phyloP scores from a whole-genome alignment of 2,329 filamentous ascomycete species.

The Thermoascus crustaceus region DNA sequence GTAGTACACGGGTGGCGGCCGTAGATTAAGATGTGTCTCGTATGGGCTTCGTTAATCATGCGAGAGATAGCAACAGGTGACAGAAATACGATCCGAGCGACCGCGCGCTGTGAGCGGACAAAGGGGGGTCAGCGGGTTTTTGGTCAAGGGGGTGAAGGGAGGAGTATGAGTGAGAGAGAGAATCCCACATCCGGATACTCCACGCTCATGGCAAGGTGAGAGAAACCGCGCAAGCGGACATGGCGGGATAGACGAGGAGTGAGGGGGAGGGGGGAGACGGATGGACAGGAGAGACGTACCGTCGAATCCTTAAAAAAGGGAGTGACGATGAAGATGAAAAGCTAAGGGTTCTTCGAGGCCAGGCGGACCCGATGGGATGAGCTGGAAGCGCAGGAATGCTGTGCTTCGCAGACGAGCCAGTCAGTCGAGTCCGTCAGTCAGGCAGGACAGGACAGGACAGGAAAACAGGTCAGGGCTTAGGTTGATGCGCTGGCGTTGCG shows the following conservation, averaged over 20 bases:
- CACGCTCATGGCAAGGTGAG: no score
- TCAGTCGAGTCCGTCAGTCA: constrained; percentile 14
- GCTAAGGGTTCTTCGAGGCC: constrained; percentile 11
- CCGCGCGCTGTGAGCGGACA: constrained; percentile 17
- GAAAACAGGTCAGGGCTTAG: constrained; percentile 12
- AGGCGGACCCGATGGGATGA: constrained; percentile 3
- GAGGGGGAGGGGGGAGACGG: constrained; percentile 2
- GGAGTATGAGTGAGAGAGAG: background rate
- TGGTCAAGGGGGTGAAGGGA: background rate
- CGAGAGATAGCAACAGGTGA: constrained; percentile 11
- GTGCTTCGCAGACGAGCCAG: constrained; percentile 3
- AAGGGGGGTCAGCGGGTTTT: constrained; percentile 10
- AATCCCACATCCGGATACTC: constrained; percentile 1
- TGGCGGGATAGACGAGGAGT: constrained; percentile 1
- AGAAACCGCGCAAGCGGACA: background rate
- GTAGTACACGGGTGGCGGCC: constrained; percentile 9
- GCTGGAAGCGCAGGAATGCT: background rate
- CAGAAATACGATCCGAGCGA: constrained; percentile 19
- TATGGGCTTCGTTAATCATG: constrained; percentile 11
- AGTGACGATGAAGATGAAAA: constrained; percentile 21
- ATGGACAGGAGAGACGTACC: constrained; percentile 15
- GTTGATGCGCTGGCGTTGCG: constrained; percentile 15
- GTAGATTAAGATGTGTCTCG: constrained; percentile 8
- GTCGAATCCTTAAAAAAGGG: constrained; percentile 24
- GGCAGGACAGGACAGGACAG: constrained; percentile 10